Evolutionary conservation across 495 filamentous ascomycete species (phyloP).

Genomic region (Talaromyces liani): DNA sequence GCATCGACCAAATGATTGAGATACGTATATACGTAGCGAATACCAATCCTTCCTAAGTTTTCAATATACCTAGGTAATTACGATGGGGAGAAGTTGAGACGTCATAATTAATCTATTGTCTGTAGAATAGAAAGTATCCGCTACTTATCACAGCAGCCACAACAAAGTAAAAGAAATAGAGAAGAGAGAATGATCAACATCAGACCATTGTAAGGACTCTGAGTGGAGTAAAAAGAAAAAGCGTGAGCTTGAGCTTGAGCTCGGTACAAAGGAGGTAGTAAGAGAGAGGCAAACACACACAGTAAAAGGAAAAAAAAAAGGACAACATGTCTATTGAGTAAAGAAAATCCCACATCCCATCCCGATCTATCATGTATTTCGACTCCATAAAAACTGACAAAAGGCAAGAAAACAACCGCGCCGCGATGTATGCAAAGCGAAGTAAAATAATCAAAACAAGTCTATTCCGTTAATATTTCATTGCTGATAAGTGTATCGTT

Average conservation of each 20-base stretch:
- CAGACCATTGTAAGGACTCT: background rate
- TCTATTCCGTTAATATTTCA: constrained; percentile 3
- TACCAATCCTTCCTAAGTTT: too few relatives aligned
- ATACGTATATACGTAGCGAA: too few relatives aligned
- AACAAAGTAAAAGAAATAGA: background rate
- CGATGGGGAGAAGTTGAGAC: background rate
- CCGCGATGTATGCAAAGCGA: background rate
- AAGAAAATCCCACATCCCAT: background rate
- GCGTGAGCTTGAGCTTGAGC: background rate
- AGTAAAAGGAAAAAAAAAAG: background rate
- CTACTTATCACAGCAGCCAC: background rate
- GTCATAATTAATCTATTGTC: background rate
- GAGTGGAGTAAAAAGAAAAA: background rate
- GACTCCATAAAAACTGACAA: background rate
- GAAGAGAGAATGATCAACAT: background rate
- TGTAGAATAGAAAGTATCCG: background rate
- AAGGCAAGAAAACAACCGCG: background rate
- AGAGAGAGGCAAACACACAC: background rate
- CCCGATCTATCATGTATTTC: background rate
- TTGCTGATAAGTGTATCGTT: background rate
- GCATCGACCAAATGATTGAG: too few relatives aligned
- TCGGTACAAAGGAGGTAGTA: background rate
- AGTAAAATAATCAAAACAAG: constrained; percentile 2
- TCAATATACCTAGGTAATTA: too few relatives aligned
- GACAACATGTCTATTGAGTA: background rate